phyloP scores from a whole-genome alignment of 352 stramenopile species.

The Globisporangium cylindrosporum region DNA sequence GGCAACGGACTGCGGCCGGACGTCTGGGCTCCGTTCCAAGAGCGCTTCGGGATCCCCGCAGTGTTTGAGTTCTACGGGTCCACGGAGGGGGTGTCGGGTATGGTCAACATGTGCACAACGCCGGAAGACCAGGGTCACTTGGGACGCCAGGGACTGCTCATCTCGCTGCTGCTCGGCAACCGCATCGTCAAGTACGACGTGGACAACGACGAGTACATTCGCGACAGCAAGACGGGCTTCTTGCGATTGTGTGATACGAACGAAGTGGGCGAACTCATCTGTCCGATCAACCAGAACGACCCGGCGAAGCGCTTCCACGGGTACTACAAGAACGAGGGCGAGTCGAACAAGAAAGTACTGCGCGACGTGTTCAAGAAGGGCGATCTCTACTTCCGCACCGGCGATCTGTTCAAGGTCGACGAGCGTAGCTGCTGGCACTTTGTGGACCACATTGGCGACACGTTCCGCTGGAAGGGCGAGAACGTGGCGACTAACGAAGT shows the following conservation, averaged over 20 bases:
- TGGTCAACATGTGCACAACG: conserved; percentile 79
- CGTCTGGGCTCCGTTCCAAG: conserved; percentile 84
- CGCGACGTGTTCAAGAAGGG: conserved; percentile 74
- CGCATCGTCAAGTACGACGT: conserved; percentile 80
- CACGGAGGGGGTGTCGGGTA: conserved; percentile 82
- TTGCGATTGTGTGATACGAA: conserved; percentile 42
- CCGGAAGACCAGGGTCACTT: conserved; percentile 58
- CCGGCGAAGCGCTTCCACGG: conserved; percentile 75
- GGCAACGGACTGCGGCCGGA: conserved; percentile 90
- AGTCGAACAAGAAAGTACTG: conserved; percentile 86
- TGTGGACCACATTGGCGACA: conserved; percentile 90
- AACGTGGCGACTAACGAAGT: conserved; percentile 92
- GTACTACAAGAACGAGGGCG: conserved; percentile 80
- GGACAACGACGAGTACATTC: conserved; percentile 61
- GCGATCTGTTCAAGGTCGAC: conserved; percentile 86
- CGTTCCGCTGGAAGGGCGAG: conserved; percentile 93
- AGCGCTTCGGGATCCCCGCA: conserved; percentile 77
- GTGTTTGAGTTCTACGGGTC: conserved; percentile 92
- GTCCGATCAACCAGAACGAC: conserved; percentile 45
- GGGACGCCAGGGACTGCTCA: conserved; percentile 57
- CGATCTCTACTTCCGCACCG: conserved; percentile 89
- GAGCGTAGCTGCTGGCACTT: conserved; percentile 80
- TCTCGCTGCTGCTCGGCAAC: conserved; percentile 49
- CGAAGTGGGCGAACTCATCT: conserved; percentile 77
- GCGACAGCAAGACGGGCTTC: conserved; percentile 39